These are phyloP conservation scores for Arabis alpina DNA, from an alignment of 345 rosid species.

Conservation along the genomic window DNA sequence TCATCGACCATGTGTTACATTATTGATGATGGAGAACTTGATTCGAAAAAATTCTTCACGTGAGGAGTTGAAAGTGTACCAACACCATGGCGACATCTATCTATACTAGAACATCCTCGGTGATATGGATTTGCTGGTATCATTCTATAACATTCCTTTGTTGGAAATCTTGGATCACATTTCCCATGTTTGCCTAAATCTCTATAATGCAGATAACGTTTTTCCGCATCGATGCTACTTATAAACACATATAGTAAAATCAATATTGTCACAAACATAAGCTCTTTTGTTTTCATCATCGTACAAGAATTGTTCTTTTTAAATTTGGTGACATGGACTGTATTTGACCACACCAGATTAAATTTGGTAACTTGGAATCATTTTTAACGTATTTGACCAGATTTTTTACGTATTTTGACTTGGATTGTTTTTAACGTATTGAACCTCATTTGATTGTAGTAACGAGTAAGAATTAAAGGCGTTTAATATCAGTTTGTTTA, in stretches of 20 bases:
- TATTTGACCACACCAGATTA: too few relatives aligned
- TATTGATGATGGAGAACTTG: background rate
- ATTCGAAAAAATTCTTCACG: background rate
- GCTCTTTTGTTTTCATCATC: slow-evolving; percentile 7
- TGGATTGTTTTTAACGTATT: too few relatives aligned
- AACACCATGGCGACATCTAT: background rate
- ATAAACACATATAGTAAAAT: background rate
- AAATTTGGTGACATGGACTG: too few relatives aligned
- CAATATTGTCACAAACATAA: slow-evolving; percentile 15
- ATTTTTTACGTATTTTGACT: too few relatives aligned
- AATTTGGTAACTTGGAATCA: too few relatives aligned
- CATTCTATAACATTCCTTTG: background rate
- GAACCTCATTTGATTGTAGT: too few relatives aligned
- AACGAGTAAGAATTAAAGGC: too few relatives aligned
- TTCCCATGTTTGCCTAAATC: background rate
- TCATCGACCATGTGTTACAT: background rate
- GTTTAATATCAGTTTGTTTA: too few relatives aligned
- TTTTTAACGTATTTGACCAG: too few relatives aligned
- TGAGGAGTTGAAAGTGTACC: background rate
- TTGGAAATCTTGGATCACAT: slow-evolving; percentile 16
- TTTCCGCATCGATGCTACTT: background rate
- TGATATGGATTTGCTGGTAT: background rate
- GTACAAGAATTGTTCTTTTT: background rate
- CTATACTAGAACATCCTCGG: background rate
- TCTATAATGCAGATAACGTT: background rate